Conservation (phyloP, 1,139 yeast species). For the Blastobotrys serpentis region DNA sequence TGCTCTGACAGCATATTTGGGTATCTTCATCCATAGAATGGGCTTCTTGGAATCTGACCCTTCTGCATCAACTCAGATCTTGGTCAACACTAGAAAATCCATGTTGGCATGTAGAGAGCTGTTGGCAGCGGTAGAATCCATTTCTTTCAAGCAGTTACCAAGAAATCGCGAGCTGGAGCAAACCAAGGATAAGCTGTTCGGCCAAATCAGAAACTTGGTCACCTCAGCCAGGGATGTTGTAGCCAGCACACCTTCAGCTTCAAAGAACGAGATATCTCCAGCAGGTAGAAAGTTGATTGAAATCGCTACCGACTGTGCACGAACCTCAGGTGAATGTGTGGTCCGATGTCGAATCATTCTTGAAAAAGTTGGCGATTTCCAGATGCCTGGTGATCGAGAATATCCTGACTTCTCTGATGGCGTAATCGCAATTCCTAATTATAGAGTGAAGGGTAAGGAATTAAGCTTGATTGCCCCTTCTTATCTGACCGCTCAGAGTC, state of each 20-base stretch:
- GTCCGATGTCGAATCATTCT: slow-evolving; percentile 49
- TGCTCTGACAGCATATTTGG: slow-evolving; percentile 66
- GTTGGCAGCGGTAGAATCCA: slow-evolving; percentile 40
- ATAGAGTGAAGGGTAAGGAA: slow-evolving; percentile 10
- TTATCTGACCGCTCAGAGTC: slow-evolving; percentile 3
- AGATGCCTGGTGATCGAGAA: slow-evolving; percentile 59
- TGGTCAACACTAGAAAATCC: slow-evolving; percentile 41
- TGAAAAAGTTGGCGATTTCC: slow-evolving; percentile 69
- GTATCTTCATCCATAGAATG: slow-evolving; percentile 42
- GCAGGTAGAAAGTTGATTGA: slow-evolving; percentile 23
- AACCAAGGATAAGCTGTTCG: slow-evolving; percentile 39
- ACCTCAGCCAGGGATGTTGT: slow-evolving; percentile 37
- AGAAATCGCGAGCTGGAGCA: slow-evolving; percentile 37
- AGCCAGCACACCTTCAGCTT: slow-evolving; percentile 18
- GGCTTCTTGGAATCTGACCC: slow-evolving; percentile 34
- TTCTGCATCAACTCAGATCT: slow-evolving; percentile 38
- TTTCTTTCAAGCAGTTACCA: slow-evolving; percentile 33
- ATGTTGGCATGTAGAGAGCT: slow-evolving; percentile 45
- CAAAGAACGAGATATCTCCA: slow-evolving; percentile 10
- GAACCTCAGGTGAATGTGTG: slow-evolving; percentile 42
- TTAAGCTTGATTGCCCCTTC: slow-evolving; percentile 3
- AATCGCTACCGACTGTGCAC: slow-evolving; percentile 37
- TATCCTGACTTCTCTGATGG: slow-evolving; percentile 79
- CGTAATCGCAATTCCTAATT: slow-evolving; percentile 40
- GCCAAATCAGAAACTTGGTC: slow-evolving; percentile 37